These are phyloP conservation scores for Fusarium fujikuroi DNA, from an alignment of 2,329 filamentous ascomycete genomes.

Conservation along the genomic window DNA sequence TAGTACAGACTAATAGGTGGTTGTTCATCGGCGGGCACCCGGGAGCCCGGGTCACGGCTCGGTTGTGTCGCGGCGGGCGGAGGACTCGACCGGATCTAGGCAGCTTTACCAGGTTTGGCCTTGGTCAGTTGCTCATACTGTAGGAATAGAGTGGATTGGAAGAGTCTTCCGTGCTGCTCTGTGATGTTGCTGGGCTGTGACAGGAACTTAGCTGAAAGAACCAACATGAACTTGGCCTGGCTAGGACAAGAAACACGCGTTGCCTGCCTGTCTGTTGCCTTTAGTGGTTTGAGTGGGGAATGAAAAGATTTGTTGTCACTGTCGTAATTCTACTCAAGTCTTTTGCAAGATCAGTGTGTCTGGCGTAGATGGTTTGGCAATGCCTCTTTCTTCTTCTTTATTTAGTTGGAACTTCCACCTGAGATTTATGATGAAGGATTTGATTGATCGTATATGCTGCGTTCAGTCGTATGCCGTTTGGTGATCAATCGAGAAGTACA, in stretches of 20 bases:
- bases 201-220: constrained; percentile 4
- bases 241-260: constrained; percentile 1
- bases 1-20: background rate
- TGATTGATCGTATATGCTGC: constrained; percentile 2
- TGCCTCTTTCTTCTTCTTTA: background rate
- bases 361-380: background rate
- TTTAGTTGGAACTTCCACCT: background rate
- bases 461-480: background rate
- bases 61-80: constrained; percentile 35
- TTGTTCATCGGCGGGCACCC: constrained; percentile 36
- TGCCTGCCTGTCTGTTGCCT: background rate
- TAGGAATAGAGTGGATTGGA: constrained; percentile 12
- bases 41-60: constrained; percentile 39
- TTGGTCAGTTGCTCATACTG: constrained; percentile 19
- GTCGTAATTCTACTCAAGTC: constrained; percentile 9
- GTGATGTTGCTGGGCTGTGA: constrained; percentile 13
- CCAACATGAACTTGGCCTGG: constrained; percentile 11
- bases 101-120: constrained; percentile 20
- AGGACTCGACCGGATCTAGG: constrained; percentile 36
- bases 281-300: constrained; percentile 19
- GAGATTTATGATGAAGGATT: background rate
- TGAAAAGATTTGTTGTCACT: constrained; percentile 3
- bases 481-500: constrained; percentile 7
- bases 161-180: constrained; percentile 9
- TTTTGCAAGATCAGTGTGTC: background rate